Base-by-base conservation (phyloP, 495 filamentous ascomycete species). In the Podospora fimiseda region DNA sequence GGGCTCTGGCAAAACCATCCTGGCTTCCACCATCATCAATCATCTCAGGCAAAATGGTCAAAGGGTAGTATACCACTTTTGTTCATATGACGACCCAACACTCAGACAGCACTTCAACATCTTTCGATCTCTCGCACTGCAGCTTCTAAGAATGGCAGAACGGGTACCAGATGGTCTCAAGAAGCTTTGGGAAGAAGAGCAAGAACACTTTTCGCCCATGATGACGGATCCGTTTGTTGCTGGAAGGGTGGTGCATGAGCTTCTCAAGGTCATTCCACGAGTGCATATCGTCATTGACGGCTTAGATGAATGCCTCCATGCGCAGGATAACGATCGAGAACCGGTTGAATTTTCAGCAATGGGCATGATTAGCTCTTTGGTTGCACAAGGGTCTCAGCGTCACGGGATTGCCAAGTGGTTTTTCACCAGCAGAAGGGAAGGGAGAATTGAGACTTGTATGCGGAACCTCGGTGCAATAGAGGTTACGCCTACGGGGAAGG, bases 351-450 rank as follows among this genome's bases (percentile, higher is more conserved):
- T 4, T 6, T 41, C 39, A n/a, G 48, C 48, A 9, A 33, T 60
- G 16, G 5, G 11, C 52, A 19, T 50, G 51, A 41, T 63, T 39
- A 20, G 37, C 41, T 39, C 48, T 30, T 43, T 63, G n/a, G 24
- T 56, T 21, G 8, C 14, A 41, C 39, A 5, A 7, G 18, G 57
- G 30, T 41, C 43, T 18, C 46, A 64, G 45, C 50, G 27, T 13
- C 50, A 59, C 33, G 69, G 67, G 0, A 64, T 62, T 22, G 55
- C 60, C 11, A 71, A 68, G 52, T 71, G 65, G 65, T 60, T 68
- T 22, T 65, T 67, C 36, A 65, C 59, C 1, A 71, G 65, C 43
- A 53, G 68, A n/a, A 41, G 16, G 39, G 39, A 41, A 23, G 53
- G 53, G 21, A 60, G 65, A 22, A 48, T 63, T 7, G 58, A 65